Percentiles rank a stretch among this genome's conserved stretches.
Evolutionary conservation across 306 rosid genomes (phyloP).

Genomic region (Prunus fruticosa): DNA sequence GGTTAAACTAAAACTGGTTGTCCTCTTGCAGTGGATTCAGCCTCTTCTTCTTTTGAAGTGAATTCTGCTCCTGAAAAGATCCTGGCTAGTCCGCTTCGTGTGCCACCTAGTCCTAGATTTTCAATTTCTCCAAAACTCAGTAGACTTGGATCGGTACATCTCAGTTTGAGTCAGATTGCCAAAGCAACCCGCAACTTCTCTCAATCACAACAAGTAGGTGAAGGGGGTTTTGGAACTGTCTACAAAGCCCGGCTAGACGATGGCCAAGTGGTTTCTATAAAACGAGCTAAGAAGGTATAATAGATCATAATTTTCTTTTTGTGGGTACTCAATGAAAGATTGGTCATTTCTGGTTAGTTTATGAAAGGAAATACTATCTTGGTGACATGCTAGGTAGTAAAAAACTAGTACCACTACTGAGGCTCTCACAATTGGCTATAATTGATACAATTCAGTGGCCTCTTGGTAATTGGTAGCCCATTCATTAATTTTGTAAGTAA

Average conservation of each 20-base stretch:
- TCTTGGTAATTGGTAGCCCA: not conserved
- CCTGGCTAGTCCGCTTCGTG: slow-evolving; percentile 70
- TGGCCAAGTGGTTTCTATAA: slow-evolving; percentile 74
- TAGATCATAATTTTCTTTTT: not conserved
- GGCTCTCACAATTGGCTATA: not conserved
- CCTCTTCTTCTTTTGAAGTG: slow-evolving; percentile 53
- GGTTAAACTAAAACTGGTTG: slow-evolving; percentile 17
- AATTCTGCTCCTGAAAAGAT: slow-evolving; percentile 52
- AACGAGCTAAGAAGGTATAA: slow-evolving; percentile 84
- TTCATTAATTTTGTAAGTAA: too few relatives aligned
- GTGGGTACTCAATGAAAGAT: not conserved
- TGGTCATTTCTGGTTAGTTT: not conserved
- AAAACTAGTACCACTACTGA: not conserved
- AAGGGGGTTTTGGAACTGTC: slow-evolving; percentile 96
- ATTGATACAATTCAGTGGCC: not conserved
- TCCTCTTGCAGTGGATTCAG: slow-evolving; percentile 58
- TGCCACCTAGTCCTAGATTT: slow-evolving; percentile 87
- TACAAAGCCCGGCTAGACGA: slow-evolving; percentile 80
- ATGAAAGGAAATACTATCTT: not conserved
- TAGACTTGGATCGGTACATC: slow-evolving; percentile 74
- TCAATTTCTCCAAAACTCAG: slow-evolving; percentile 67
- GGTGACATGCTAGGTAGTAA: not conserved
- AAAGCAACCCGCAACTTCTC: slow-evolving; percentile 88
- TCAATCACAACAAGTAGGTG: slow-evolving; percentile 65
- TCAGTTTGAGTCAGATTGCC: slow-evolving; percentile 62